A percentile compares a stretch with the other conserved stretches of the same genome.
phyloP scores from a whole-genome alignment of 2,329 filamentous ascomycete species.

The Magnaporthiopsis rhizophila region DNA sequence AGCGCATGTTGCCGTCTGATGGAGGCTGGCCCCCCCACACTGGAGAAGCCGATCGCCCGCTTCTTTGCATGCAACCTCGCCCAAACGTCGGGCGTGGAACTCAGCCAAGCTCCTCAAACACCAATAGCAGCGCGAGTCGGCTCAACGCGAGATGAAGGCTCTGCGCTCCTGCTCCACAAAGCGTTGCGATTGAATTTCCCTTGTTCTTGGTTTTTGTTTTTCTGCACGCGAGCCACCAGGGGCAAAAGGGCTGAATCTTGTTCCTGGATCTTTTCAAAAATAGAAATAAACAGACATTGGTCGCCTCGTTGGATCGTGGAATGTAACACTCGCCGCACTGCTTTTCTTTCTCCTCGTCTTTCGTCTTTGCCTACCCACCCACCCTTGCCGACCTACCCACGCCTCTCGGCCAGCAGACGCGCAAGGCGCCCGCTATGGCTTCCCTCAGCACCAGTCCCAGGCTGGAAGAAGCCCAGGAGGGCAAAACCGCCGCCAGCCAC shows the following conservation, averaged over 20 bases:
- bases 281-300: not conserved
- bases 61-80: not conserved
- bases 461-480: not conserved
- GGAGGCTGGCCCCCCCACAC: not conserved
- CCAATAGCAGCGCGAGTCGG: not conserved
- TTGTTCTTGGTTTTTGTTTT: not conserved
- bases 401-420: not conserved
- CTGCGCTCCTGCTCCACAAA: not conserved
- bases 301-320: not conserved
- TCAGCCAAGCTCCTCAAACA: not conserved
- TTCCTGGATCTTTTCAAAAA: not conserved
- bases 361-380: not conserved
- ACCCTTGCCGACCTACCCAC: not conserved
- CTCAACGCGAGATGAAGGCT: not conserved
- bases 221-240: not conserved
- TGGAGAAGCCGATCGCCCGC: not conserved
- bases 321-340: not conserved
- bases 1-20: not conserved
- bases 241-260: not conserved
- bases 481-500: not conserved
- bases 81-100: not conserved
- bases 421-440: not conserved
- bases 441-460: not conserved
- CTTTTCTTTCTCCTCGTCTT: not conserved
- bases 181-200: not conserved